A percentile compares a stretch with the other conserved stretches of the same genome.
Evolutionary conservation across 2,329 filamentous ascomycete species (phyloP).

Genomic region (Ophiostoma montium): DNA sequence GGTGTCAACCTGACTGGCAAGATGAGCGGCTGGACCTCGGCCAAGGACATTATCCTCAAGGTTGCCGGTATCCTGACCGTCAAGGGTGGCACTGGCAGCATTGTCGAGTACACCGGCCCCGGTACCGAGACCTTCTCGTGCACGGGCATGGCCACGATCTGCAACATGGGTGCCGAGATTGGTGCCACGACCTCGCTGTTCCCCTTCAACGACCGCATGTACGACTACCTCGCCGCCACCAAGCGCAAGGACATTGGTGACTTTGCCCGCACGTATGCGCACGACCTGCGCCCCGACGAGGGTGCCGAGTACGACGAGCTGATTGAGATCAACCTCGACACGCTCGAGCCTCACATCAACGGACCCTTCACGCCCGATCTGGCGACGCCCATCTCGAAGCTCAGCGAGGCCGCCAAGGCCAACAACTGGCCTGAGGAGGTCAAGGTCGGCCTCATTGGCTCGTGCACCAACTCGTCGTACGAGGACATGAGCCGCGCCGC

Average conservation of each 20-base stretch:
- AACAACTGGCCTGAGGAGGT: slow-evolving; percentile 95
- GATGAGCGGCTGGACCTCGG: slow-evolving; percentile 79
- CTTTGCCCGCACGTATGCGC: slow-evolving; percentile 70
- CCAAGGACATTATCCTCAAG: slow-evolving; percentile 97
- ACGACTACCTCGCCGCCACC: slow-evolving; percentile 85
- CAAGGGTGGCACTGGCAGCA: slow-evolving; percentile 91
- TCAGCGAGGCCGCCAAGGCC: slow-evolving; percentile 82
- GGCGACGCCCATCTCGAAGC: slow-evolving; percentile 94
- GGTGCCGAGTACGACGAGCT: slow-evolving; percentile 91
- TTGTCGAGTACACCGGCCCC: slow-evolving; percentile 61
- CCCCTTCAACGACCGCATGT: slow-evolving; percentile 96
- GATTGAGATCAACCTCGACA: slow-evolving; percentile 88
- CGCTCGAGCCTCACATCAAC: slow-evolving; percentile 97
- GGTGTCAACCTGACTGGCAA: slow-evolving; percentile 89
- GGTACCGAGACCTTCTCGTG: slow-evolving; percentile 61
- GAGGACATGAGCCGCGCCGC: slow-evolving; percentile 90
- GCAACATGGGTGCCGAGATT: slow-evolving; percentile 58
- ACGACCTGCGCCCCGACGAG: slow-evolving; percentile 76
- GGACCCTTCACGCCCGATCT: slow-evolving; percentile 97
- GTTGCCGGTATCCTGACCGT: slow-evolving; percentile 93
- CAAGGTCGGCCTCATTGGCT: slow-evolving; percentile 93
- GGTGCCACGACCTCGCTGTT: slow-evolving; percentile 87
- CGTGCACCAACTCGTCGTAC: slow-evolving; percentile 84
- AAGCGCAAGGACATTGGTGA: slow-evolving; percentile 86
- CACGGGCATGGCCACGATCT: slow-evolving; percentile 80